Base-by-base conservation (phyloP, 108 stramenopile genomes). In the Cyclotella atomus region DNA sequence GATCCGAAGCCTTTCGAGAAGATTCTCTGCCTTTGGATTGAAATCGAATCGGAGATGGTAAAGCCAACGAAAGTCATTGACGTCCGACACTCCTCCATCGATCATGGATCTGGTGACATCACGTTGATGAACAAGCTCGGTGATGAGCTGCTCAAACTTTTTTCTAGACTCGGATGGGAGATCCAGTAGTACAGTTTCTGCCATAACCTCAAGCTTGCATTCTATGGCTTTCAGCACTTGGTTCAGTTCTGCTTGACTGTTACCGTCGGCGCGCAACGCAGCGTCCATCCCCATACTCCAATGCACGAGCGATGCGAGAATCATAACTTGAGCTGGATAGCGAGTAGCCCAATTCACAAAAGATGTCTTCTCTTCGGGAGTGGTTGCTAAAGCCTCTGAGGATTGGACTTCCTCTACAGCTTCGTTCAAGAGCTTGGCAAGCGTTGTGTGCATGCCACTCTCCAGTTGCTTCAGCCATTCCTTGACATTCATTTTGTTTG, bases 121-220 rank as follows among this genome's bases (percentile, higher is more conserved):
- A 9, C 98, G 88, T 71, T 99, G 97, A 71, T 97, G 98, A 15
- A 98, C 98, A 17, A 98, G 84, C 71, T 99, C 99, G 29, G 97
- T 98, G 71, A 99, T 98, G 54, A 98, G 86, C 77, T 98, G 98
- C 73, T 98, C 99, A 71, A 89, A 97, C 75, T 98, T 99, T 79
- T 96, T 96, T 34, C 98, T 79, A 21, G 85, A 84, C 29, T 96
- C 94, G 8, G 91, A 69, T 3, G 89, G 91, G 2, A 98, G 78
- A 52, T 98, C 95, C 20, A 77, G 65, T 17, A 98, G 81, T 20
- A 98, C 98, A 25, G 92, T 91, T 72, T 94, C 85, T 16, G 96
- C 96, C 92, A 98, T 96, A 7, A 94, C 76, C 68, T 89, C 86
- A 14, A 99, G 90, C 63, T 91, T 93, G 59, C 73, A 83, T 60